phyloP scores from a whole-genome alignment of 768 basidiomycete species.

The Clitopilus hobsonii region DNA sequence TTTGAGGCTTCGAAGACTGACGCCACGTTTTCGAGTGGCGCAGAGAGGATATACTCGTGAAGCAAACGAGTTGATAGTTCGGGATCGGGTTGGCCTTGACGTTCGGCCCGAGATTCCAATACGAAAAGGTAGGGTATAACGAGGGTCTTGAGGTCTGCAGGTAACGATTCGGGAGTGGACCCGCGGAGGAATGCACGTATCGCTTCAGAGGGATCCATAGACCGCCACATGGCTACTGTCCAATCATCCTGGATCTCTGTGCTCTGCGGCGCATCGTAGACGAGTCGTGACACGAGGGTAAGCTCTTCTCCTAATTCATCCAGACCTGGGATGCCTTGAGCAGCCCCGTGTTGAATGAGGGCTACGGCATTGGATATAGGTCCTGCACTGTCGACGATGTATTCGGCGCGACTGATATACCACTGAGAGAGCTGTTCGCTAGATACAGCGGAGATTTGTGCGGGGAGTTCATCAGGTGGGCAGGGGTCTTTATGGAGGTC shows the following conservation, averaged over 20 bases:
- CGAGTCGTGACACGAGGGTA: slow-evolving; percentile 76
- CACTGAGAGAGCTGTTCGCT: slow-evolving; percentile 57
- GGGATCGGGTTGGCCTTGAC: slow-evolving; percentile 67
- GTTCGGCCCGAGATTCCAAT: slow-evolving; percentile 83
- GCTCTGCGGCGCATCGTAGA: slow-evolving; percentile 72
- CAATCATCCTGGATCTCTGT: slow-evolving; percentile 53
- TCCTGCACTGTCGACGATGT: slow-evolving; percentile 61
- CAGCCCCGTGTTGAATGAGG: slow-evolving; percentile 81
- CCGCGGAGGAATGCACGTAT: slow-evolving; percentile 72
- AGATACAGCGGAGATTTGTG: slow-evolving; percentile 30
- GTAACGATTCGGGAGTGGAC: slow-evolving; percentile 63
- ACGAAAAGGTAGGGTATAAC: slow-evolving; percentile 94
- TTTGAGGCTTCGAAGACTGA: slow-evolving; percentile 90
- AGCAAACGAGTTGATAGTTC: slow-evolving; percentile 59
- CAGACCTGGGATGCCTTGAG: slow-evolving; percentile 69
- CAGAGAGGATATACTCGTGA: slow-evolving; percentile 66
- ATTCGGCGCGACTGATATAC: slow-evolving; percentile 67
- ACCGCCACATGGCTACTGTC: slow-evolving; percentile 71
- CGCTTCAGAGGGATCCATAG: slow-evolving; percentile 59
- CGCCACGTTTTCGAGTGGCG: slow-evolving; percentile 63
- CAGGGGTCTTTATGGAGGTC: background rate
- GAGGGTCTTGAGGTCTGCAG: slow-evolving; percentile 64
- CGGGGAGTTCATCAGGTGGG: background rate
- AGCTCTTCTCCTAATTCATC: slow-evolving; percentile 92
- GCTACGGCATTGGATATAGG: slow-evolving; percentile 77